Base-by-base conservation (phyloP, 345 rosid genomes). In the Arabidopsis arenosa region DNA sequence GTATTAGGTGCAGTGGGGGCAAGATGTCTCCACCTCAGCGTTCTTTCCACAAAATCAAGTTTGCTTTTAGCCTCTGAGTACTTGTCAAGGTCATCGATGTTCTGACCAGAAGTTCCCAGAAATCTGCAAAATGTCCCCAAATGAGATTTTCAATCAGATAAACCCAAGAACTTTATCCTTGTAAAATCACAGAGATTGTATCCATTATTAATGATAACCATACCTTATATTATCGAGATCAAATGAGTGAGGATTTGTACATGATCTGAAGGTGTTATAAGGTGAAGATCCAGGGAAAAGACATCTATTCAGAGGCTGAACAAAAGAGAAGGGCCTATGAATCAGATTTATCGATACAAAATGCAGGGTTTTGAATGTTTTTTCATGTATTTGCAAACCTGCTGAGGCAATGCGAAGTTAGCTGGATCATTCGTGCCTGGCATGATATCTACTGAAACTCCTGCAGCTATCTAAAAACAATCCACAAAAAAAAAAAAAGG, bases 51-150 rank as follows among this genome's bases (percentile, higher is more conserved):
- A 71, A 89, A 91, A 41, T 96, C 97, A 77, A 96, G 90, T 73
- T 74, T 85, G 81, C 90, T 83, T 43, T 85, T 72, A 55, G 92
- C 99, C 75, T 89, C 95, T 9, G 98, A 91, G 77, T 96, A 93
- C 84, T 93, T 93, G 55, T 83, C 82, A 61, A 96, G 94, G 84
- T 93, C 99, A 68, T 91, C 92, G 23, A 96, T 86, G 58, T 93
- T 96, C 82, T 96, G 98, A 77, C 98, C 99, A n/a, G 99, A 96
- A 28, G 99, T 96, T 83, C 99, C 97, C 76, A 96, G 98, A 85
- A 96, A 91, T 78, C 98, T 96, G 73, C 28, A 75, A 74, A 73
- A 70, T n/a, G 43, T 35, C 66, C 9, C 30, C 66, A 57, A n/a
- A 18, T 47, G 52, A 54, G 45, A 17, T 35, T 67, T 60, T 32